Conservation (phyloP, 1,284 basidiomycete genomes). For the Apiotrichum sp. region DNA sequence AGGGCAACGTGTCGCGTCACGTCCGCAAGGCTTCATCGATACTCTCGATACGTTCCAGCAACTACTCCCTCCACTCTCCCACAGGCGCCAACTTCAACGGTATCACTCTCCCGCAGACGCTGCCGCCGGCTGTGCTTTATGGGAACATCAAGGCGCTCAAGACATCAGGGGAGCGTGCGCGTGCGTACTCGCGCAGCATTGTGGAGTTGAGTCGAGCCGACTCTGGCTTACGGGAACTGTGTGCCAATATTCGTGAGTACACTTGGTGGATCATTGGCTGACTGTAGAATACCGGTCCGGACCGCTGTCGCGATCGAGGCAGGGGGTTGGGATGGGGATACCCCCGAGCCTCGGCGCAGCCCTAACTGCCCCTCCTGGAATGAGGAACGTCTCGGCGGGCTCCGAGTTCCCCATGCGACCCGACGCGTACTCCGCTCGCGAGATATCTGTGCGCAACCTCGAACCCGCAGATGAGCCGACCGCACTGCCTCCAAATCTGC, state of each 20-base stretch:
- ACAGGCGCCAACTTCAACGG: slow-evolving; percentile 10
- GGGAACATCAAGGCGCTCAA: slow-evolving; percentile 60
- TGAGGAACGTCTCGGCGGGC: slow-evolving; percentile 35
- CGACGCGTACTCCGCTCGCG: slow-evolving; percentile 41
- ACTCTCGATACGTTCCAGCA: slow-evolving; percentile 22
- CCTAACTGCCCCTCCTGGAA: background rate
- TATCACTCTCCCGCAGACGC: slow-evolving; percentile 41
- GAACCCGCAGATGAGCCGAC: slow-evolving; percentile 39
- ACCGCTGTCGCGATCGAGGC: background rate
- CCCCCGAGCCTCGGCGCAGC: background rate
- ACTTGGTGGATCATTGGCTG: background rate
- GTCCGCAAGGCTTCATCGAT: slow-evolving; percentile 27
- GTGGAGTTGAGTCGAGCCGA: slow-evolving; percentile 72
- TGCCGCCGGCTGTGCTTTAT: slow-evolving; percentile 69
- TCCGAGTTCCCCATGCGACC: slow-evolving; percentile 45
- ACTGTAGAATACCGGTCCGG: slow-evolving; percentile 5
- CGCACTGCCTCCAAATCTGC: slow-evolving; percentile 56
- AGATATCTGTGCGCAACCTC: slow-evolving; percentile 36
- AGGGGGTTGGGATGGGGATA: background rate
- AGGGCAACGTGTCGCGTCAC: slow-evolving; percentile 6
- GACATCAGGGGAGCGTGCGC: slow-evolving; percentile 64
- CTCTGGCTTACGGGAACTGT: slow-evolving; percentile 73
- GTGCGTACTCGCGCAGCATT: slow-evolving; percentile 72
- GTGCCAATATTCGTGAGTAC: slow-evolving; percentile 56
- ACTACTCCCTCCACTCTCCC: slow-evolving; percentile 24